These are phyloP conservation scores for Chlamydomonas sp. DNA, from an alignment of 139 green algal species.

Conservation along the genomic window DNA sequence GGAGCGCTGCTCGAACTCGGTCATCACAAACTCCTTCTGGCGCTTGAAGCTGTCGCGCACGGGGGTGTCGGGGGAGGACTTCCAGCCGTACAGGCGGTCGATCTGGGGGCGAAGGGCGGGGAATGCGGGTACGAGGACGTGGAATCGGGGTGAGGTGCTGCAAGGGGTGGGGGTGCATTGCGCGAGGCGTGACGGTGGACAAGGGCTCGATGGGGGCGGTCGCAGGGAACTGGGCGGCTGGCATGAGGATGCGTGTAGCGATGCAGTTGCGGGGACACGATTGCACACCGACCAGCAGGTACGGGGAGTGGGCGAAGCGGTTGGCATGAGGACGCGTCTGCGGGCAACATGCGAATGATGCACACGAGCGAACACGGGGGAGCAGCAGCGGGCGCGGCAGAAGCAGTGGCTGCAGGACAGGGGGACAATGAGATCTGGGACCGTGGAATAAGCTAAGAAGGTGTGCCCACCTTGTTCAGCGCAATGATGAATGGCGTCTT, in stretches of 20 bases:
- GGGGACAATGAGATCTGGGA: neutral
- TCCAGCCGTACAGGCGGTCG: conserved; percentile 96
- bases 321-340: too few species aligned
- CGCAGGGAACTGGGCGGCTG: neutral
- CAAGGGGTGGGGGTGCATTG: neutral
- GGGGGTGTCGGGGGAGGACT: conserved; percentile 76
- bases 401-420: neutral
- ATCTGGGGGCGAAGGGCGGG: conserved; percentile 52
- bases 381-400: neutral
- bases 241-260: neutral
- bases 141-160: neutral
- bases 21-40: conserved; percentile 78
- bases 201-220: neutral
- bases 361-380: too few species aligned
- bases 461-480: conserved; percentile 91
- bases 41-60: conserved; percentile 80
- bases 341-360: too few species aligned
- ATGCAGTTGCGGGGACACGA: too few species aligned
- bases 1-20: conserved; percentile 71
- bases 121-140: neutral
- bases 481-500: conserved; percentile 99
- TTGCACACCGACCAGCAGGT: too few species aligned
- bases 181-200: neutral
- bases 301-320: too few species aligned
- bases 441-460: neutral